A percentile compares a stretch with the other conserved stretches of the same genome.
phyloP scores from a whole-genome alignment of 2,329 filamentous ascomycete genomes.

The Pseudocercospora eumusae region DNA sequence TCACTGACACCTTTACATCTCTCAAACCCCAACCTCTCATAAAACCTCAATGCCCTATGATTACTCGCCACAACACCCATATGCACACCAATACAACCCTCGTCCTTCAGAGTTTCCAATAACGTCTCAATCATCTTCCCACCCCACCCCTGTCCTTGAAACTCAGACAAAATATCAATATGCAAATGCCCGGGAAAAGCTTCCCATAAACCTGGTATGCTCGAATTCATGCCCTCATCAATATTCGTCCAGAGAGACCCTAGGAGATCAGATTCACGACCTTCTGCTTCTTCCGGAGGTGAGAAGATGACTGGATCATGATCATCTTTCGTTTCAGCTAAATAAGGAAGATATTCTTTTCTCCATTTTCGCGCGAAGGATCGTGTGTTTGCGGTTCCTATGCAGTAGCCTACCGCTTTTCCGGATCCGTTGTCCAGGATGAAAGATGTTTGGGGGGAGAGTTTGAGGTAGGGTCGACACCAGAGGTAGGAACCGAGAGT shows the following conservation, averaged over 20 bases:
- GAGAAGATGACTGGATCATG: background rate
- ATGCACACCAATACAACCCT: constrained; percentile 40
- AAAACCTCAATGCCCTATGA: constrained; percentile 29
- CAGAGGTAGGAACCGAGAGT: constrained; percentile 20
- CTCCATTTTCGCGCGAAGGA: constrained; percentile 36
- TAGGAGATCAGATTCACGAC: constrained; percentile 8
- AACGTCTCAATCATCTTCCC: constrained; percentile 35
- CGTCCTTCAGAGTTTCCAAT: constrained; percentile 29
- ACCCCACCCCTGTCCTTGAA: constrained; percentile 40
- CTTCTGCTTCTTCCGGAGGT: background rate
- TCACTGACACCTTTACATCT: background rate
- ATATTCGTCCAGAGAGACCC: constrained; percentile 17
- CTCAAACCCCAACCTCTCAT: constrained; percentile 12
- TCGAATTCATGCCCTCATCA: constrained; percentile 25
- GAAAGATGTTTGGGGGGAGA: constrained; percentile 39
- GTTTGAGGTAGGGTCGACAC: constrained; percentile 40
- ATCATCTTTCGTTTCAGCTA: constrained; percentile 17
- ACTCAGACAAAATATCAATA: constrained; percentile 42
- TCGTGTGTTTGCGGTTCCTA: constrained; percentile 38
- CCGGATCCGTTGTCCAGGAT: constrained; percentile 41
- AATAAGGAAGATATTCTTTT: constrained; percentile 33
- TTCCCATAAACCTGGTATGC: constrained; percentile 28
- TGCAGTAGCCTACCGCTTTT: constrained; percentile 43
- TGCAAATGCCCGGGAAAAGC: constrained; percentile 44
- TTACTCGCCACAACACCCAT: constrained; percentile 42